Conservation (phyloP, 345 rosid species). For the Odontarrhena argentea region DNA sequence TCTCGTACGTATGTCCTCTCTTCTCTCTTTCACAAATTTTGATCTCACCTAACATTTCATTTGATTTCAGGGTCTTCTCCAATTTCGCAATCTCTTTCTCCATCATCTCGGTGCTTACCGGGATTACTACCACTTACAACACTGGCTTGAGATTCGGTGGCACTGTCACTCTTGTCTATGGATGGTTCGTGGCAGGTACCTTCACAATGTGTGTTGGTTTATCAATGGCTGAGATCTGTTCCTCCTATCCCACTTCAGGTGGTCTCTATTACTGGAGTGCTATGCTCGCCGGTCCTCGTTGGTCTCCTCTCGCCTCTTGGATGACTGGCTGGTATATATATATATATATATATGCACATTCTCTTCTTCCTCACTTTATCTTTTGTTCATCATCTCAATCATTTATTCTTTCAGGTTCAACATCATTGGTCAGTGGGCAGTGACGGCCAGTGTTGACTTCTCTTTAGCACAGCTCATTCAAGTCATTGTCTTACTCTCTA, state of each 20-base stretch:
- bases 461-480: constrained; percentile 48
- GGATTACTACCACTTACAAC: constrained; percentile 88
- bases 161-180: constrained; percentile 74
- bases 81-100: constrained; percentile 96
- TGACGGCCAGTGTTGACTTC: constrained; percentile 46
- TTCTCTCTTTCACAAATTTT: not conserved
- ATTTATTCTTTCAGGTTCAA: constrained; percentile 71
- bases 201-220: constrained; percentile 89
- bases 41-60: not conserved
- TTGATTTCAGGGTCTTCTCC: constrained; percentile 71
- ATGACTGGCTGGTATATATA: constrained; percentile 80
- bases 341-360: constrained; percentile 22
- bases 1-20: constrained; percentile 60
- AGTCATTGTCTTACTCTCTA: constrained; percentile 73
- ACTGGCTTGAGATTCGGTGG: constrained; percentile 84
- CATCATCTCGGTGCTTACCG: constrained; percentile 84
- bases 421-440: constrained; percentile 99
- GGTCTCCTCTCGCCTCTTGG: constrained; percentile 99
- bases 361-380: no score
- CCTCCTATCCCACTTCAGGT: constrained; percentile 94
- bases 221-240: constrained; percentile 97
- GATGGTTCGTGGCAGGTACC: constrained; percentile 79
- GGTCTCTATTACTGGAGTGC: constrained; percentile 99
- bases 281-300: constrained; percentile 79
- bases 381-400: no score